Base-by-base conservation (phyloP, 2,329 filamentous ascomycete genomes). In the Chaetomiaceae sp. region DNA sequence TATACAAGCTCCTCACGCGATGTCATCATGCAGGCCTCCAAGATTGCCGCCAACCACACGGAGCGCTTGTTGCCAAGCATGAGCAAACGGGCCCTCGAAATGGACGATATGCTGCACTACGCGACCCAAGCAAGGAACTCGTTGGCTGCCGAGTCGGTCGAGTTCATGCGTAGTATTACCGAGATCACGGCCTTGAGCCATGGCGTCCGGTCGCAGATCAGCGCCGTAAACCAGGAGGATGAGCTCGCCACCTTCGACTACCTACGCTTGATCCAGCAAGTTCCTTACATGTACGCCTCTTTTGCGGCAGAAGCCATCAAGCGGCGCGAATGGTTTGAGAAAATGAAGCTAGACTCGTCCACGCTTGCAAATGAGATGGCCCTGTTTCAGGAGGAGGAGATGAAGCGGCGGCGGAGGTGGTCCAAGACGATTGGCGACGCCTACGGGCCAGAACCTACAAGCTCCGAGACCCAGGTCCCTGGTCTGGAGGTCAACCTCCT, bases 331-430 rank as follows among this genome's bases (percentile, higher is more conserved):
- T 99, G 93, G 91, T 82, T 81, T 12, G 89, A 95, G 46, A 96
- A 95, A 68, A 86, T 97, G 67, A 89, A 86, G 64, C 79, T 81
- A 2, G 93, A 97, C 62, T 93, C 92, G 0, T 84, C 87, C 2
- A 89, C 86, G 0, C 72, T 99, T 21, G 89, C 90, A 21, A 95
- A 97, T 65, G 92, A 97, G 64, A 89, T 97, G 78, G 89, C 90
- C 2, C 74, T 88, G 0, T 92, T 95, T 57, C 89, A 93, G 63
- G 91, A 96, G 54, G 93, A 97, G 67, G 93, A 99, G 66, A 81
- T 88, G 44, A 90, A 92, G 61, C 78, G 93, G 45, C 81, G 93
- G 40, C 87, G 86, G 61, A 95, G 87, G 63, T 99, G 93, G 93
- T 78, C 92, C 54, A 95, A 90, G 63, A 86, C 81, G 58, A 85